Conservation (phyloP, 192 early-diverging fungal genomes). For the Coemansia sp. region DNA sequence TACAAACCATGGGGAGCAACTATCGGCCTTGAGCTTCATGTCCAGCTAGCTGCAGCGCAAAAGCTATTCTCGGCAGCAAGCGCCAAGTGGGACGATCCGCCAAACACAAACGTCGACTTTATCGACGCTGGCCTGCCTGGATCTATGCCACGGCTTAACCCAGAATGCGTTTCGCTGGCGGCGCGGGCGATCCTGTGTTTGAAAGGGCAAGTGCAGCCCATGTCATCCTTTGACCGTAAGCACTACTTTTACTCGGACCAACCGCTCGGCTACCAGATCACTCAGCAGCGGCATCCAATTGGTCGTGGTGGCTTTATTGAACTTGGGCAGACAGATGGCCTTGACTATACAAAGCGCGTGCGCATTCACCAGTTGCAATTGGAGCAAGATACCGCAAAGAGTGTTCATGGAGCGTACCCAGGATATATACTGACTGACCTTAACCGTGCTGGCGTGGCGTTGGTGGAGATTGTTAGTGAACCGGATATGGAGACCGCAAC, state of each 20-base stretch:
- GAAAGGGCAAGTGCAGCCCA: slow-evolving; percentile 61
- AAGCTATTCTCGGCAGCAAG: slow-evolving; percentile 85
- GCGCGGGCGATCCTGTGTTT: slow-evolving; percentile 75
- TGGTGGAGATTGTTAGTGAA: slow-evolving; percentile 92
- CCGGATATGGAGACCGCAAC: slow-evolving; percentile 80
- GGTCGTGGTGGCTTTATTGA: slow-evolving; percentile 70
- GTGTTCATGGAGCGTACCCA: slow-evolving; percentile 65
- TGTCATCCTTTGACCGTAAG: slow-evolving; percentile 87
- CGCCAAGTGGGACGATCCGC: slow-evolving; percentile 51
- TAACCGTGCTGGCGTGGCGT: slow-evolving; percentile 84
- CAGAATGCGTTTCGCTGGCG: slow-evolving; percentile 72
- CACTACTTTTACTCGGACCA: slow-evolving; percentile 97
- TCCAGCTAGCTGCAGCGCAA: slow-evolving; percentile 69
- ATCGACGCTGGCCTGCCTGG: slow-evolving; percentile 91
- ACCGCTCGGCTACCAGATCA: slow-evolving; percentile 94
- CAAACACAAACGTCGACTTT: slow-evolving; percentile 74
- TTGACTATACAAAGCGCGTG: slow-evolving; percentile 56
- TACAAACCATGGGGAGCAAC: slow-evolving; percentile 61
- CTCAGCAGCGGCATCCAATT: slow-evolving; percentile 83
- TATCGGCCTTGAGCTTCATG: slow-evolving; percentile 92
- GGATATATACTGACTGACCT: slow-evolving; percentile 70
- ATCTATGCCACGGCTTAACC: slow-evolving; percentile 76
- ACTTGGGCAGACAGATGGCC: slow-evolving; percentile 63
- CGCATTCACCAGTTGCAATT: slow-evolving; percentile 86
- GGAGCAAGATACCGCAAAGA: slow-evolving; percentile 94